Evolutionary conservation across 495 filamentous ascomycete genomes (phyloP), one percentile per base, ranked within the genome.

Genomic region (Aspergillus egyptiacus): DNA sequence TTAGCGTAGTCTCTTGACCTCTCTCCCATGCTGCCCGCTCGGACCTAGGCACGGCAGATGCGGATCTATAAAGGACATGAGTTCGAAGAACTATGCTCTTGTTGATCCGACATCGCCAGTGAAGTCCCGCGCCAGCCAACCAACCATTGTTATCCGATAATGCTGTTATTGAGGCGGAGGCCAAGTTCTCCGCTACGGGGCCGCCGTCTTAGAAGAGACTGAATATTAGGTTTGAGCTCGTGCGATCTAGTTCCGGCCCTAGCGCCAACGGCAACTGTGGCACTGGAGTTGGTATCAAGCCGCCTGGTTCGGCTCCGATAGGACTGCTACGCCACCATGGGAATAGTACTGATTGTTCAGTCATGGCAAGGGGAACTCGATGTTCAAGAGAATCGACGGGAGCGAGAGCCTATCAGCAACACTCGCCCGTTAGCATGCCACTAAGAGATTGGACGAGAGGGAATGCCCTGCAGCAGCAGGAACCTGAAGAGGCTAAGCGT

Each of bases 21-120:
- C n/a, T n/a, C n/a, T n/a, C 28, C 41, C 41, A 40, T 51, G 40
- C 22, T 33, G 31, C 48, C n/a, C 39, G 48, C 48, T 51, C 39
- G 39, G 48, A 37, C 48, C 48, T 51, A 51, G 48, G 48, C 31
- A 36, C 39, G 39, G 39, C 24, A 44, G 10, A n/a, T n/a, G n/a
- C 37, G 28, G 47, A 25, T 17, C 14, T 42, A 13, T 13, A 43
- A 35, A 24, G 38, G 38, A 8, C 31, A 18, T 17, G 11, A 33
- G 34, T 23, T 27, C 15, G 11, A 30, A 19, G 20, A 46, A 30
- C 28, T 32, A 23, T 33, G 36, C 41, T 25, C 28, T 18, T 22
- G 10, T 35, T 15, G 30, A 24, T 22, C 19, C 5, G 6, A 11
- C 28, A 25, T n/a, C n/a, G n/a, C n/a, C n/a, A n/a, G n/a, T n/a